These are phyloP conservation scores for Auricularia cornea DNA, from an alignment of 768 basidiomycete species.

Conservation along the genomic window DNA sequence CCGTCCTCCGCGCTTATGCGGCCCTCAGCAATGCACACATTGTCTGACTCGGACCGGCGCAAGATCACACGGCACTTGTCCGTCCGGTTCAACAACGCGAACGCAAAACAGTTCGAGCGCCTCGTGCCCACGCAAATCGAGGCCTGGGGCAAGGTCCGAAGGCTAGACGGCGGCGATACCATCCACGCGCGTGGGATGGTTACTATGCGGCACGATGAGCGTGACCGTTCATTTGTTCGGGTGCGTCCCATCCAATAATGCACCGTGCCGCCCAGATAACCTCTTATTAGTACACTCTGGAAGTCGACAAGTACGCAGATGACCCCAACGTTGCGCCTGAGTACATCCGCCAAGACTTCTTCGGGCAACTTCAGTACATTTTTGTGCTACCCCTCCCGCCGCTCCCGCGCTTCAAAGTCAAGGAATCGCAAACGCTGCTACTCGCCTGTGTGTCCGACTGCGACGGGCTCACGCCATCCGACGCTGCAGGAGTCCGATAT, in stretches of 20 bases:
- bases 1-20: constrained; percentile 21
- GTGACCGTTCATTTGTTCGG: constrained; percentile 26
- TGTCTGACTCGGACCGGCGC: background rate
- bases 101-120: constrained; percentile 8
- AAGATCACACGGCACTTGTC: constrained; percentile 6
- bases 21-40: constrained; percentile 8
- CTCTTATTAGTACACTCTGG: constrained; percentile 23
- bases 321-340: background rate
- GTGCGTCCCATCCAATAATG: constrained; percentile 16
- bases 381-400: constrained; percentile 18
- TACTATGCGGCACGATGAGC: constrained; percentile 12
- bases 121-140: constrained; percentile 9
- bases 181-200: constrained; percentile 17
- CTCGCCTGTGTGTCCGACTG: constrained; percentile 10
- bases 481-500: constrained; percentile 12
- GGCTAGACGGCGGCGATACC: constrained; percentile 20
- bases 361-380: constrained; percentile 27
- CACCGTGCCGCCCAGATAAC: background rate
- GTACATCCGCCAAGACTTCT: constrained; percentile 17
- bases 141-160: constrained; percentile 22
- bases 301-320: constrained; percentile 21
- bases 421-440: constrained; percentile 13
- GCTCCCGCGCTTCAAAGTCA: constrained; percentile 10
- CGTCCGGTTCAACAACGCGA: constrained; percentile 6
- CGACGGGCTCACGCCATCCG: background rate